A percentile compares a stretch with the other conserved stretches of the same genome.
These are phyloP conservation scores for Panicum virgatum DNA, from an alignment of 202 grass and related monocot genomes.

Conservation along the genomic window DNA sequence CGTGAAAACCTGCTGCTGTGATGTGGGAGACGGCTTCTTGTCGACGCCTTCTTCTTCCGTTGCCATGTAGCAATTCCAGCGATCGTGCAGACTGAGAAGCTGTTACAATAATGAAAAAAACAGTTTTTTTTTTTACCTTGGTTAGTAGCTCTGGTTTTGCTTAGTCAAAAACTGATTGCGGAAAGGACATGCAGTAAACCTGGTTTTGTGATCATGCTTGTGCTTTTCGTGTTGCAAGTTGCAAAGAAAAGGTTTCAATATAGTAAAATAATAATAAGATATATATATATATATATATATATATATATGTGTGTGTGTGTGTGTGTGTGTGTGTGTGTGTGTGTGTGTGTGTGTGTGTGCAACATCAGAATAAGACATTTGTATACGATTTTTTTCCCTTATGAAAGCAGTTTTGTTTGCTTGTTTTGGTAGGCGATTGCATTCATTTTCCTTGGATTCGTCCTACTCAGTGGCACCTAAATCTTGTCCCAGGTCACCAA, in stretches of 20 bases:
- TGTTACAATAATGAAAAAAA: constrained; percentile 13
- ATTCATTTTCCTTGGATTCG: neutral
- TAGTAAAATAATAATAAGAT: too few relatives aligned
- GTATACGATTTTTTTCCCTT: neutral
- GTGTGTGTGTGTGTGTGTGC: too few relatives aligned
- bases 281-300: too few relatives aligned
- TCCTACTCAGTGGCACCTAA: neutral
- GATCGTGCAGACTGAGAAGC: constrained; percentile 62
- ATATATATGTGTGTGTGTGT: too few relatives aligned
- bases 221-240: neutral
- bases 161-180: neutral
- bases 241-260: neutral
- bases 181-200: neutral
- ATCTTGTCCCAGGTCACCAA: neutral
- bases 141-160: neutral
- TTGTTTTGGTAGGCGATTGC: neutral
- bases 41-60: constrained; percentile 5
- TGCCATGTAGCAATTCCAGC: constrained; percentile 63
- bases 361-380: neutral
- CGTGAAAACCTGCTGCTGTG: constrained; percentile 45
- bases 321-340: too few relatives aligned
- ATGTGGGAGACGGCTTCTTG: neutral
- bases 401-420: constrained; percentile 5
- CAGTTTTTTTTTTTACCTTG: neutral
- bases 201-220: neutral